Evolutionary conservation across 208 protist species (phyloP).

Genomic region (Tritrichomonas musculus): DNA sequence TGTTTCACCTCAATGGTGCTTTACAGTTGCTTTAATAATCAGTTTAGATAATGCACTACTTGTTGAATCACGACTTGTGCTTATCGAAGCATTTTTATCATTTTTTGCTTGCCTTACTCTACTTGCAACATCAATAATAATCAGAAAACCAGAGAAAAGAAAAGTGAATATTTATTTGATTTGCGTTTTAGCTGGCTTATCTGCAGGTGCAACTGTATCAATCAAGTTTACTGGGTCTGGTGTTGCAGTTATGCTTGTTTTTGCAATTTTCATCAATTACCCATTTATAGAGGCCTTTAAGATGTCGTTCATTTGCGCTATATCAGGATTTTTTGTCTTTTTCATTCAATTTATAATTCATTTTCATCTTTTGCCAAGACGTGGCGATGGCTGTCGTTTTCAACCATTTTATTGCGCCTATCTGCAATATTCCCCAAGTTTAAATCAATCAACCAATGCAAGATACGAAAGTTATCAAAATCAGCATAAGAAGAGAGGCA

Average conservation of each 20-base stretch:
- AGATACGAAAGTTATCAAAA: no score
- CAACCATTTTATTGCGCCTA: no score
- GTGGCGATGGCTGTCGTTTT: background rate
- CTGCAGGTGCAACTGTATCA: background rate
- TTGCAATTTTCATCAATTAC: background rate
- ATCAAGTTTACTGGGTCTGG: constrained; percentile 9
- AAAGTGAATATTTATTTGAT: background rate
- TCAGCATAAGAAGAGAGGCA: no score
- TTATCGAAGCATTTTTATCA: background rate
- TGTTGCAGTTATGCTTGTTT: background rate
- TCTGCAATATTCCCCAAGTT: no score
- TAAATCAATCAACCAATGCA: no score
- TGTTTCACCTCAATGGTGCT: background rate
- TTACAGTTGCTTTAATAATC: background rate
- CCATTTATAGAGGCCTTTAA: background rate
- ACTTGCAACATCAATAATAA: background rate
- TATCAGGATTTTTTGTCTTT: background rate
- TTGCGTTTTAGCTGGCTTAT: background rate
- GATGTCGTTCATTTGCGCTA: background rate
- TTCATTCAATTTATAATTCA: background rate
- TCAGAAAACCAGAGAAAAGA: background rate
- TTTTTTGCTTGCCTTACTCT: background rate
- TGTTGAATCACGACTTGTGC: background rate
- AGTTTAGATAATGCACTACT: background rate
- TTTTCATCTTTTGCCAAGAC: background rate